A percentile compares a stretch with the other conserved stretches of the same genome.
Conservation (phyloP, 768 basidiomycete genomes). For the Hebeloma cylindrosporum region DNA sequence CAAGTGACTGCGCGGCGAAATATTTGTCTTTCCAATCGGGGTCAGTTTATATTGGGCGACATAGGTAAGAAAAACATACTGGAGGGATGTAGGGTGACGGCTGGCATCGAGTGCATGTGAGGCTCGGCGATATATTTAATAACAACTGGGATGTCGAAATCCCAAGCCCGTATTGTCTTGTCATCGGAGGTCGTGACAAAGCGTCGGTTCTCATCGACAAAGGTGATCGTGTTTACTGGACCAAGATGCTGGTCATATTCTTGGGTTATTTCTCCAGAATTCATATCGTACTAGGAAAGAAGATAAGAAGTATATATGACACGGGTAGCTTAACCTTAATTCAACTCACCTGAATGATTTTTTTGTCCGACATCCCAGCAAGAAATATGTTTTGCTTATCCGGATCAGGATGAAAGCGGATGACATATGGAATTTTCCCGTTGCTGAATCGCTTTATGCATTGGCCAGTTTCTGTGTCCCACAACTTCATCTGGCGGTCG, state of each 20-base stretch:
- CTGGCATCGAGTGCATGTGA: slow-evolving; percentile 99
- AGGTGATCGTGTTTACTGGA: slow-evolving; percentile 97
- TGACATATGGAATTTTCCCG: slow-evolving; percentile 95
- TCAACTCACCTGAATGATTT: slow-evolving; percentile 86
- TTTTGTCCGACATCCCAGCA: slow-evolving; percentile 99
- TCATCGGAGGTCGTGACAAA: slow-evolving; percentile 99
- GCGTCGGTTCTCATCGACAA: slow-evolving; percentile 95
- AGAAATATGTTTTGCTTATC: slow-evolving; percentile 96
- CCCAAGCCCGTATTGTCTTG: slow-evolving; percentile 99
- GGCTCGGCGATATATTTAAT: slow-evolving; percentile 99
- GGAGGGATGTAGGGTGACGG: slow-evolving; percentile 92
- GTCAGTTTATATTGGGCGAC: slow-evolving; percentile 15
- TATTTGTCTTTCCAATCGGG: slow-evolving; percentile 70
- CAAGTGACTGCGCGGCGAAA: slow-evolving; percentile 95
- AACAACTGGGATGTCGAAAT: slow-evolving; percentile 98
- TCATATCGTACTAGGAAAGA: slow-evolving; percentile 83
- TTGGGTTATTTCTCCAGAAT: slow-evolving; percentile 92
- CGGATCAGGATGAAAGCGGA: slow-evolving; percentile 93
- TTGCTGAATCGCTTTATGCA: slow-evolving; percentile 96
- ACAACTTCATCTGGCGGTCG: slow-evolving; percentile 97
- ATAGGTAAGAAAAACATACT: slow-evolving; percentile 53
- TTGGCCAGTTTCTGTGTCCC: slow-evolving; percentile 99
- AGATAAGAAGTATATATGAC: neutral
- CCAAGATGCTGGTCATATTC: slow-evolving; percentile 99
- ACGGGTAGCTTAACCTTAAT: neutral